Percentiles rank a stretch among this genome's conserved stretches.
Conservation (phyloP, 441 rosid species). For the Pelargonium cotyledonis region DNA sequence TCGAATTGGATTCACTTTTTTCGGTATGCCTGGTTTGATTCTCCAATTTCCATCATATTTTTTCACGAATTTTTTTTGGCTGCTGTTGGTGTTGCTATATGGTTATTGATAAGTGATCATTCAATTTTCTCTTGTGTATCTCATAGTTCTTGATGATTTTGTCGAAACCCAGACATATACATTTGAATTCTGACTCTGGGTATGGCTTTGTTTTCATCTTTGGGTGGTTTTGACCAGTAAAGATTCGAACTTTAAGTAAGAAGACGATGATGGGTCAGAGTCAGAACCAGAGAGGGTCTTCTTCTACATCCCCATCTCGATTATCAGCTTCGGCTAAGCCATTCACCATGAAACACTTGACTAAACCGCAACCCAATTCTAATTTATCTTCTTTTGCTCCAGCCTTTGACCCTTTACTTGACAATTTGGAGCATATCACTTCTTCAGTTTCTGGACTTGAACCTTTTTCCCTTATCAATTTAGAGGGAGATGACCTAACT, state of each 20-base stretch:
- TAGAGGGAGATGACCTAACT: not conserved
- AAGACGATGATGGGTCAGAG: conserved; percentile 15
- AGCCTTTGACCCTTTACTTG: conserved; percentile 11
- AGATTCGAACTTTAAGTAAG: not conserved
- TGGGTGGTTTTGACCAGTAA: conserved; percentile 2
- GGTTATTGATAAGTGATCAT: not conserved
- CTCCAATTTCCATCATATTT: not conserved
- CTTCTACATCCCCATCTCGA: conserved; percentile 21
- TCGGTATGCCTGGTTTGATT: not conserved
- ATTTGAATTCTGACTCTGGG: conserved; percentile 1
- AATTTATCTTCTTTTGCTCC: not conserved
- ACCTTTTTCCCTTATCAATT: conserved; percentile 19
- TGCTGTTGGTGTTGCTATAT: not conserved
- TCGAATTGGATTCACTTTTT: not conserved
- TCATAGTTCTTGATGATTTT: not conserved
- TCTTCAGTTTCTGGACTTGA: conserved; percentile 21
- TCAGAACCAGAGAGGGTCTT: not conserved
- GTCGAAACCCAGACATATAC: not conserved
- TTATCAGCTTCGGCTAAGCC: conserved; percentile 39
- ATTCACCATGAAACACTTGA: conserved; percentile 18
- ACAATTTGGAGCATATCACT: conserved; percentile 9
- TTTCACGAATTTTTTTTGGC: not conserved
- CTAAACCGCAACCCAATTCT: conserved; percentile 10
- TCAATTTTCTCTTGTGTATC: not conserved
- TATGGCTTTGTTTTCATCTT: not conserved